Base-by-base conservation (phyloP, 176 grass and related monocot genomes). In the Triticum urartu region DNA sequence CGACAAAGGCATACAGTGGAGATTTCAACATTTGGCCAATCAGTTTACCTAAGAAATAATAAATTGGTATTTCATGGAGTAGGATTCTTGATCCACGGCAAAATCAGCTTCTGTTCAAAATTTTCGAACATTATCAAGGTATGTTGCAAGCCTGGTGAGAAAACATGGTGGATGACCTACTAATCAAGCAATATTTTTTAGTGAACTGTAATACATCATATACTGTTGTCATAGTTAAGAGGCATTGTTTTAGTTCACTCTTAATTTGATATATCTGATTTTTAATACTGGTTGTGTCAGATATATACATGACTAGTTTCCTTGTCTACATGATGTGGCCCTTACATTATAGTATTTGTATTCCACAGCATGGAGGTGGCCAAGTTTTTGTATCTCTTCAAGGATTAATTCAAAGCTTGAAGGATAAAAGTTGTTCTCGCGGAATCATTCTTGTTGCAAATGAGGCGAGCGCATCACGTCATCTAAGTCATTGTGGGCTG, bases 361-460 rank as follows among this genome's bases (percentile, higher is more conserved):
- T 88, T 28, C 75, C 77, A 25, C 81, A 95, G 93, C 90, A 98
- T 91, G 95, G 95, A 91, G 93, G 95, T 85, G 93, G 93, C 78
- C 89, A 88, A 92, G 91, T 98, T 62, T 98, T 94, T 90, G 83
- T 81, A 81, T 94, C 95, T 89, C 87, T 98, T 56, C 91, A 95
- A 64, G 87, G 72, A 83, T 89, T 98, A 85, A 72, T 91, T 70
- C 83, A 95, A 59, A 94, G 93, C 82, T 85, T 98, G 82, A 92
- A 90, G 47, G 78, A 77, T 75, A 71, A 48, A 77, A 82, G 84
- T 59, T 89, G 58, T 47, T 89, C 79, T 26, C 75, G 80, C 9
- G 89, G 93, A 81, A 86, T 89, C 81, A 92, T 95, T 94, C 88
- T 98, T 87, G 90, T 95, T 62, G 93, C 89, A 78, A 92, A 79